Conservation (phyloP, 345 rosid species). For the Abelmoschus esculentus region DNA sequence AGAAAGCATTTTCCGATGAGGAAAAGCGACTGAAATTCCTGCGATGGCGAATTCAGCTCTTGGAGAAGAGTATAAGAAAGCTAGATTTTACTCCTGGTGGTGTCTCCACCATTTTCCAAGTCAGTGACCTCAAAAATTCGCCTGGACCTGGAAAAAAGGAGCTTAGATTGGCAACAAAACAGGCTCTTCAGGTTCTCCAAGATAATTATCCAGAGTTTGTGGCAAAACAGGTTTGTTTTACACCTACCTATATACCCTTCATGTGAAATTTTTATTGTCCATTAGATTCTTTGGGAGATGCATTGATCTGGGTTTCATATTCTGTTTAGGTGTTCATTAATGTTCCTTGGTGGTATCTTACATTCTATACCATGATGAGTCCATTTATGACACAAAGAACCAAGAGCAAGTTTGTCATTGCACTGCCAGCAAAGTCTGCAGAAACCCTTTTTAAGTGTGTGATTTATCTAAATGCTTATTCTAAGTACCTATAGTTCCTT, state of each 20-base stretch:
- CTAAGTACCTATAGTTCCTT: background rate
- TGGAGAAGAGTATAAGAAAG: conserved; percentile 80
- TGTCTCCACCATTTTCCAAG: conserved; percentile 61
- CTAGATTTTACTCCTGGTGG: conserved; percentile 80
- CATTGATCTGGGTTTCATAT: background rate
- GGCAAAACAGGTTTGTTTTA: conserved; percentile 57
- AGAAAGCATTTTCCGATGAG: conserved; percentile 58
- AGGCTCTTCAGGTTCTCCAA: conserved; percentile 76
- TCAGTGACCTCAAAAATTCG: conserved; percentile 80
- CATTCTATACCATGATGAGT: conserved; percentile 53
- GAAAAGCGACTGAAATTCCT: conserved; percentile 65
- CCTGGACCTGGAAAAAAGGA: conserved; percentile 76
- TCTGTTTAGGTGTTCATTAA: conserved; percentile 56
- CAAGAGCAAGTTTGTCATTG: conserved; percentile 69
- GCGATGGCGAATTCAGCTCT: conserved; percentile 81
- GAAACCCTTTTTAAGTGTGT: conserved; percentile 78
- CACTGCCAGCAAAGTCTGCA: conserved; percentile 46
- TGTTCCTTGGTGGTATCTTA: conserved; percentile 77
- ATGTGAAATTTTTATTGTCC: background rate
- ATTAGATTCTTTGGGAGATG: background rate
- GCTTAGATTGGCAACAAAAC: conserved; percentile 72
- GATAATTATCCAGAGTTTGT: conserved; percentile 97
- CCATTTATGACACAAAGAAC: conserved; percentile 67
- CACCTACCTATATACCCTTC: background rate
- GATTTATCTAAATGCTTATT: background rate